These are phyloP conservation scores for Globisporangium middletonii DNA, from an alignment of 352 stramenopile genomes.

Conservation along the genomic window DNA sequence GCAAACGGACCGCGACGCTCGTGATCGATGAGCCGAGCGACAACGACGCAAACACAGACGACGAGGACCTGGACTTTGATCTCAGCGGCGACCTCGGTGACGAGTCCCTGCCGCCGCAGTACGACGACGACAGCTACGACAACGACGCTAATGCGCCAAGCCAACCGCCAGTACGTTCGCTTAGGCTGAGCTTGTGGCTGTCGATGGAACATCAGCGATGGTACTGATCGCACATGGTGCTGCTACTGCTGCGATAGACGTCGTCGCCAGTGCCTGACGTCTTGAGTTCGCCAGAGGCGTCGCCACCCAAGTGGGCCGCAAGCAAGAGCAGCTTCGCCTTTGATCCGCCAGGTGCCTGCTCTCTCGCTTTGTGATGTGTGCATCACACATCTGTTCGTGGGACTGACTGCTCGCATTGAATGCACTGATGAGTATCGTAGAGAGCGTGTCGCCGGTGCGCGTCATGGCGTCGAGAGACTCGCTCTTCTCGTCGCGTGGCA, in stretches of 20 bases:
- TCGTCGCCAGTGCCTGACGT: neutral
- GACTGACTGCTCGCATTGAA: neutral
- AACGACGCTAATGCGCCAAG: neutral
- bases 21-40: conserved; percentile 13
- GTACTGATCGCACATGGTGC: neutral
- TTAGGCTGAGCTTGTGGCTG: too few species aligned
- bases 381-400: too few species aligned
- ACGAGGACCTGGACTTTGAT: conserved; percentile 6
- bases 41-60: conserved; percentile 1
- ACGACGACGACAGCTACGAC: conserved; percentile 11
- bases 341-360: neutral
- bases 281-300: conserved; percentile 6
- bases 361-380: too few species aligned
- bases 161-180: neutral
- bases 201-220: too few species aligned
- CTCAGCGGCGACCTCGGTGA: conserved; percentile 11
- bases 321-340: neutral
- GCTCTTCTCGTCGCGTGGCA: neutral
- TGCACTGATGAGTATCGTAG: too few species aligned
- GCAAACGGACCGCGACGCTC: neutral
- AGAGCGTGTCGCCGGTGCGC: too few species aligned
- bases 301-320: conserved; percentile 2
- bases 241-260: neutral
- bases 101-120: conserved; percentile 12
- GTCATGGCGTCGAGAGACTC: too few species aligned